Conservation (phyloP, 768 basidiomycete genomes). For the Suillus decipiens region DNA sequence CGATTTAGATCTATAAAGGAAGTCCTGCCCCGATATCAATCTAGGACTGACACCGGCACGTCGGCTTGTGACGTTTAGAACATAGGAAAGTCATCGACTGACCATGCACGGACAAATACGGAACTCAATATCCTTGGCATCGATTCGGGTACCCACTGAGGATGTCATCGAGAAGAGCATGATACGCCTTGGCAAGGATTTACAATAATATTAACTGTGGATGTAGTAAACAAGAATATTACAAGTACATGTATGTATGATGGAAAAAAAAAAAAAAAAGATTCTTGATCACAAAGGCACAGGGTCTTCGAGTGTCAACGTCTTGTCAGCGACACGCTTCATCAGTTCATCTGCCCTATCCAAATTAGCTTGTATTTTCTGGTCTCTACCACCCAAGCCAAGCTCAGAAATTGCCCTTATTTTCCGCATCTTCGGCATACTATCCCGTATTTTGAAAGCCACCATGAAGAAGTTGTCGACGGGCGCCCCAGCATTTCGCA, state of each 20-base stretch:
- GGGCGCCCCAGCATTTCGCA: not conserved
- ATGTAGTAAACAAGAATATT: too few species aligned
- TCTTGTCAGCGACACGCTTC: not conserved
- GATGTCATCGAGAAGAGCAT: conserved; percentile 41
- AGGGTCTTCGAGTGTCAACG: not conserved
- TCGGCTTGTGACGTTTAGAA: too few species aligned
- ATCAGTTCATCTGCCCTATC: not conserved
- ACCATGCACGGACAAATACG: too few species aligned
- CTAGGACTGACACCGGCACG: too few species aligned
- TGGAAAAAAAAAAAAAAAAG: too few species aligned
- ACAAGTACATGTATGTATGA: not conserved
- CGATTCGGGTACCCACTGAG: too few species aligned
- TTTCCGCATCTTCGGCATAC: conserved; percentile 15
- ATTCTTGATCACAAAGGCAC: conserved; percentile 1
- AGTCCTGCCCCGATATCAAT: too few species aligned
- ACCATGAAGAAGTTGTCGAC: not conserved
- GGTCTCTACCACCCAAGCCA: conserved; percentile 7
- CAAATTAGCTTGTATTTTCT: conserved; percentile 8
- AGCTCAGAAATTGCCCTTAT: conserved; percentile 14
- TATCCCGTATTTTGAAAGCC: conserved; percentile 4
- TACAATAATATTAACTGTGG: too few species aligned
- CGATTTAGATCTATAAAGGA: too few species aligned
- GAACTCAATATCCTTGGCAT: too few species aligned
- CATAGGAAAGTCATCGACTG: too few species aligned
- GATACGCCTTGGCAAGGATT: conserved; percentile 33